Evolutionary conservation across 1,284 basidiomycete genomes (phyloP), one percentile per base, ranked within the genome.

Genomic region (Puccinia polysora): DNA sequence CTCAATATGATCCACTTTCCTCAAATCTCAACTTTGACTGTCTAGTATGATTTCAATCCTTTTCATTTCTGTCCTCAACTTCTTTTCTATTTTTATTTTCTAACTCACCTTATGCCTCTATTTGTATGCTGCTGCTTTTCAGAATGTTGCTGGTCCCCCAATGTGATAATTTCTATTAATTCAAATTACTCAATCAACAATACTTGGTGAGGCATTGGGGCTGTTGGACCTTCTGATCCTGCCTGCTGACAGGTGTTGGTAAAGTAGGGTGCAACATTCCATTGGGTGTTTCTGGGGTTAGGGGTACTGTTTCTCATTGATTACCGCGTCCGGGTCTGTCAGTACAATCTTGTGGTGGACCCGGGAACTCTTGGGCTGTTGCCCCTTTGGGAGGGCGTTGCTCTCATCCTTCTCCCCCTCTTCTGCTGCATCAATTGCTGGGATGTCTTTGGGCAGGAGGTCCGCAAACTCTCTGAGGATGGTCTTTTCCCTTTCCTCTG

Each of bases 231-330:
- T 4, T 4, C 59, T 20, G 20, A 58, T 58, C 10, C 55, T 8
- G 8, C 56, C 56, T n/a, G 56, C 56, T 23, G 38, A 10, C 56
- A 62, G 20, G 30, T 62, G 59, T 62, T 62, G 59, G 43, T 62
- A 32, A 23, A 62, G 36, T 3, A 62, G 59, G 4, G 36, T 43
- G 20, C 43, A 25, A 32, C 59, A 62, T 2, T 32, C 36, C 18
- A 45, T n/a, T 2, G 43, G 36, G 36, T 62, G 38, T 38, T 62
- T 62, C 59, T 32, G n/a, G 36, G 59, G 59, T 12, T 62, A 62
- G 8, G 59, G 59, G 20, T 62, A 62, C n/a, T 62, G 59, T 43
- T 38, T 34, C 34, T 62, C 59, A 62, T 62, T 62, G 36, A 62
- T 40, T 18, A 5, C 23, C 10, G 59, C 34, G 23, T 40, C 20